Evolutionary conservation across 768 basidiomycete species (phyloP).

Genomic region (Mycena rebaudengoi): DNA sequence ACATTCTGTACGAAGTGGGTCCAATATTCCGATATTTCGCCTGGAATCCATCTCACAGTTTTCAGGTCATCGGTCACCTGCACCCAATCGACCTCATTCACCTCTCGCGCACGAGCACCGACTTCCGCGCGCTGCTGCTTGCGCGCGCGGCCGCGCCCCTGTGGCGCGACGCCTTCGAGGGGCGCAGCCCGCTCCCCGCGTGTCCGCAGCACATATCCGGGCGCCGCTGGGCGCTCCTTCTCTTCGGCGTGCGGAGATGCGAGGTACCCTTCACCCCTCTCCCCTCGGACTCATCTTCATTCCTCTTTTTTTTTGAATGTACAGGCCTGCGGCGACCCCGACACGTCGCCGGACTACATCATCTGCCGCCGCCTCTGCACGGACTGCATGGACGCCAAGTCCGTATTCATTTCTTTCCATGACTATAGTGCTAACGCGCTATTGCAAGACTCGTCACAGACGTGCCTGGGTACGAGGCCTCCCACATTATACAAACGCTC

Average conservation of each 20-base stretch:
- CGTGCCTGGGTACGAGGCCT: neutral
- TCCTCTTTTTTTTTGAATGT: neutral
- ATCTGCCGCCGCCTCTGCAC: constrained; percentile 21
- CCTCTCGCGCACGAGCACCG: constrained; percentile 39
- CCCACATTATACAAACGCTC: constrained; percentile 3
- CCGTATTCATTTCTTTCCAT: neutral
- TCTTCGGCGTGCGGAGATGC: constrained; percentile 34
- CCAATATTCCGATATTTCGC: neutral
- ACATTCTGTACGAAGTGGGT: constrained; percentile 21
- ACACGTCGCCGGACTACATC: constrained; percentile 13
- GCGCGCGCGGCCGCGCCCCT: constrained; percentile 24
- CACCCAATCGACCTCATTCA: constrained; percentile 47
- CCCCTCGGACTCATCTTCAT: neutral
- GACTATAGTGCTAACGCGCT: neutral
- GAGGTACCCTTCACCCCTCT: constrained; percentile 23
- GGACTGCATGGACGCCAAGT: constrained; percentile 12
- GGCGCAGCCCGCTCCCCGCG: constrained; percentile 21
- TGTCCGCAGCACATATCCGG: constrained; percentile 31
- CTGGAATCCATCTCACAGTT: neutral
- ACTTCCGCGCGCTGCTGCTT: constrained; percentile 36
- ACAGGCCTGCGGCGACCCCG: constrained; percentile 8
- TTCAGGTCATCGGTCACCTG: constrained; percentile 37
- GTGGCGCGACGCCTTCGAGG: constrained; percentile 36
- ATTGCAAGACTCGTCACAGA: neutral
- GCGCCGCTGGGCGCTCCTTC: constrained; percentile 33